A percentile compares a stretch with the other conserved stretches of the same genome.
Evolutionary conservation across 78 protist species (phyloP).

Genomic region (Dictyostelium capitatum): DNA sequence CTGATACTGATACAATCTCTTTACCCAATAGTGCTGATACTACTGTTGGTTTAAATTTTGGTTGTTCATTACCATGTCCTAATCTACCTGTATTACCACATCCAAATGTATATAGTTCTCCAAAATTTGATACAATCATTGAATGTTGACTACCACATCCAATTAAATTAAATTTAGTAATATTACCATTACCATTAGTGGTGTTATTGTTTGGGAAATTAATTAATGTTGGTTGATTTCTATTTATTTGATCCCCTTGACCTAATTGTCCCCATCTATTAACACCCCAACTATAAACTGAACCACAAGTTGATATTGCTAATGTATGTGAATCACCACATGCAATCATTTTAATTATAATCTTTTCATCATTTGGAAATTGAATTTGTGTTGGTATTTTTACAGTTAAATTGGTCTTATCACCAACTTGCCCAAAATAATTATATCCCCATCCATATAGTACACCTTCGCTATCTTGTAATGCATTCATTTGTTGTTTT

Average conservation of each 20-base stretch:
- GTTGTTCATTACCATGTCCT: conserved; percentile 60
- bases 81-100: conserved; percentile 69
- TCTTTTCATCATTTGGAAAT: not conserved
- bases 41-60: conserved; percentile 33
- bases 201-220: not conserved
- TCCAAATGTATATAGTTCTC: conserved; percentile 77
- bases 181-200: not conserved
- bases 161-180: not conserved
- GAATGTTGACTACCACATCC: conserved; percentile 78
- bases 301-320: not conserved
- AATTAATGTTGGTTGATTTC: conserved; percentile 20
- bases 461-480: not conserved
- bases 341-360: not conserved
- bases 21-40: conserved; percentile 38
- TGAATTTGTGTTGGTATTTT: not conserved
- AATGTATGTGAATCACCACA: conserved; percentile 62
- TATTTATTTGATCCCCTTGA: conserved; percentile 36
- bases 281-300: conserved; percentile 49
- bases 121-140: conserved; percentile 60
- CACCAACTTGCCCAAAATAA: conserved; percentile 61
- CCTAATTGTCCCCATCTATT: conserved; percentile 78
- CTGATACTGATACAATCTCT: conserved; percentile 7
- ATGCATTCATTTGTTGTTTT: not conserved
- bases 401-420: not conserved
- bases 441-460: conserved; percentile 66